Conservation (phyloP, 2,329 filamentous ascomycete species). For the Alternaria triticina region DNA sequence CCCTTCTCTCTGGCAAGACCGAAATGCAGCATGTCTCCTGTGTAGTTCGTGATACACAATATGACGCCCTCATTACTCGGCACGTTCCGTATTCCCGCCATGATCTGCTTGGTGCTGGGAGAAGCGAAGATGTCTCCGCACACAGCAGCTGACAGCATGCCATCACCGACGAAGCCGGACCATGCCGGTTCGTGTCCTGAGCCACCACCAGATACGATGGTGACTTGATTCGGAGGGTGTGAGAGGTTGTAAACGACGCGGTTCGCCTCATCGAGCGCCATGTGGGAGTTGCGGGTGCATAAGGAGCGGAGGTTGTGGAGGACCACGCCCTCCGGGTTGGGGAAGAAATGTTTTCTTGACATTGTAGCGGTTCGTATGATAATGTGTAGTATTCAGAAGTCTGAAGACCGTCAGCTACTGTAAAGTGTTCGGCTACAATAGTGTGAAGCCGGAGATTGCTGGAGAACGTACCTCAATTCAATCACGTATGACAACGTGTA, state of each 20-base stretch:
- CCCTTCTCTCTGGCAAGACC: slow-evolving; percentile 57
- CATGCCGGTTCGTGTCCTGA: slow-evolving; percentile 58
- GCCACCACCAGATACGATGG: slow-evolving; percentile 56
- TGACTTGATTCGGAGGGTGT: slow-evolving; percentile 53
- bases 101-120: slow-evolving; percentile 57
- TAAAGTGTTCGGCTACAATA: neutral
- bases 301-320: slow-evolving; percentile 57
- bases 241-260: slow-evolving; percentile 57
- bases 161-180: slow-evolving; percentile 57
- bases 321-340: slow-evolving; percentile 58
- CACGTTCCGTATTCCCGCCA: slow-evolving; percentile 56
- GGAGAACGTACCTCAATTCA: neutral
- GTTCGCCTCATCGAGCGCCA: slow-evolving; percentile 54
- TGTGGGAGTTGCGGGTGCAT: slow-evolving; percentile 52
- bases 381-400: neutral
- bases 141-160: slow-evolving; percentile 57
- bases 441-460: neutral
- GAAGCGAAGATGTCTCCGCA: slow-evolving; percentile 58
- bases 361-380: slow-evolving; percentile 42
- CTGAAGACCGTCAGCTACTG: neutral
- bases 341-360: slow-evolving; percentile 63
- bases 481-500: neutral
- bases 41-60: slow-evolving; percentile 59
- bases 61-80: slow-evolving; percentile 56
- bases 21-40: slow-evolving; percentile 58